Base-by-base conservation (phyloP, 805 yeast genomes). In the Zygotorulaspora sp. region DNA sequence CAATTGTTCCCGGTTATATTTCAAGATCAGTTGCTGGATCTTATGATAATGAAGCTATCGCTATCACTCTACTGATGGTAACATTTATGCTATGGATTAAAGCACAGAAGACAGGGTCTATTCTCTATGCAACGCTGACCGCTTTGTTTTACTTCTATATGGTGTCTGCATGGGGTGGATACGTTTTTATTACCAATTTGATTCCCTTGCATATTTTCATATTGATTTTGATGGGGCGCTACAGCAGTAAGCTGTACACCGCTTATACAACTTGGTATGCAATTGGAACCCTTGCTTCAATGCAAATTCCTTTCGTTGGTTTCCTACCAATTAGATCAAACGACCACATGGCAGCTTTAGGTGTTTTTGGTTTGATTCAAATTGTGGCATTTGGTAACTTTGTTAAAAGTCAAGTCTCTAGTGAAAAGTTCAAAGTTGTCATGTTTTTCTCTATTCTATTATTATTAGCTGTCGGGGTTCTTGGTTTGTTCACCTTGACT, bases 91-190 rank as follows among this genome's bases (percentile, higher is more conserved):
- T 87, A 43, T 92, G 99, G 99, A 83, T 92, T 65, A 89, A 88
- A 67, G 82, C 96, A 9, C 75, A 86, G 63, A 90, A 90, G 63
- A 70, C 83, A 26, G 99, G 98, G 31, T 85, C 96, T 1, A 79
- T 89, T 12, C 73, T 85, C 49, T 86, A 80, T 71, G 92, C 87
- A 8, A 71, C 90, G 2, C 67, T 83, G 51, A 79, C 97, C 19
- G 95, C 98, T 1, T 60, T 87, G 22, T 83, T 80, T 53, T 92
- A 94, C 69, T 92, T 94, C 66, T 92, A 92, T 72, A 92, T 92
- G 99, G 99, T 92, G 36, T 80, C 95, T 32, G 98, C 99, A 9
- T 89, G 99, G 97, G 99, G 99, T 71, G 99, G 99, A 18, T 92
- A 92, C 61, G 99, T 94, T 36, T 92, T 92, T 71, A 94, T 92